Percentiles rank a stretch among this genome's conserved stretches.
Conservation (phyloP, 257 asterid genomes). For the Solanum chaucha region DNA sequence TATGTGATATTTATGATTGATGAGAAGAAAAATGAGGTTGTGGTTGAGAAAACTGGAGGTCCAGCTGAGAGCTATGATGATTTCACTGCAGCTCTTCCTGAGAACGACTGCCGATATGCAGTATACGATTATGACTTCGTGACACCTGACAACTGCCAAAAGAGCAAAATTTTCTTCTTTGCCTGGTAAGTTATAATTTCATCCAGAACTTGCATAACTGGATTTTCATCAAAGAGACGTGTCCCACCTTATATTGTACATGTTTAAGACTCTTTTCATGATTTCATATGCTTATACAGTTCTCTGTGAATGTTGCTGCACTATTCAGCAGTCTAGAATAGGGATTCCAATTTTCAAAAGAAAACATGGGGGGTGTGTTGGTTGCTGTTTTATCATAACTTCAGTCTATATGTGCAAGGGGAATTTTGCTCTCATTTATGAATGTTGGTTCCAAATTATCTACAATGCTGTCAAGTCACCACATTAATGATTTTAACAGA, state of each 20-base stretch:
- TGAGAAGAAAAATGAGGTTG: conserved; percentile 51
- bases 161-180: conserved; percentile 80
- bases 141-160: conserved; percentile 61
- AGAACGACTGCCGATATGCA: conserved; percentile 56
- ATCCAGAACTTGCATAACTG: neutral
- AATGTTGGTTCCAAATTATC: neutral
- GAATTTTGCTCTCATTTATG: neutral
- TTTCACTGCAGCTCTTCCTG: conserved; percentile 55
- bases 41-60: conserved; percentile 56
- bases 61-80: conserved; percentile 46
- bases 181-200: conserved; percentile 33
- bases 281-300: neutral
- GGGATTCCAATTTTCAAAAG: neutral
- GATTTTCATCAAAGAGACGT: neutral
- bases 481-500: neutral
- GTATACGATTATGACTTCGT: conserved; percentile 61
- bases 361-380: no score
- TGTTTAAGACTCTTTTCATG: neutral
- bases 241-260: no score
- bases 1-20: conserved; percentile 60
- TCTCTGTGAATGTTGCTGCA: neutral
- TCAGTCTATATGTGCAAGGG: neutral
- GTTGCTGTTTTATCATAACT: neutral
- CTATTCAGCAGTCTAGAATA: neutral
- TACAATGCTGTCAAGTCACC: neutral